These are phyloP conservation scores for Zymoseptoria passerinii DNA, from an alignment of 2,329 filamentous ascomycete species.

Conservation along the genomic window DNA sequence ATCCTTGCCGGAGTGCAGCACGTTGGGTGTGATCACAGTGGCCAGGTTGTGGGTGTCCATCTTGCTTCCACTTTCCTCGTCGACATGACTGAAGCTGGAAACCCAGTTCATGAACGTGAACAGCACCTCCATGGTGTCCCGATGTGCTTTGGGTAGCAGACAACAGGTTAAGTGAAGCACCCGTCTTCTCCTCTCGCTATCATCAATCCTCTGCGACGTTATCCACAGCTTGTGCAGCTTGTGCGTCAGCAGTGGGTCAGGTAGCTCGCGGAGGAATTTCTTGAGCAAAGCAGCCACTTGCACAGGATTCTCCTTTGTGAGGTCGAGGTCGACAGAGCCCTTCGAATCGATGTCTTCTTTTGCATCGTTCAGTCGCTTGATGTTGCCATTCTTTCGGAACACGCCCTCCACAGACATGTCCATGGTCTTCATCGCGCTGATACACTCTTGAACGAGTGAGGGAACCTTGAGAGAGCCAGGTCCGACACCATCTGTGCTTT, in stretches of 20 bases:
- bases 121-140: conserved; percentile 88
- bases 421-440: conserved; percentile 95
- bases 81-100: conserved; percentile 91
- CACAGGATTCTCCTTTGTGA: conserved; percentile 82
- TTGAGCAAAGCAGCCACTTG: conserved; percentile 91
- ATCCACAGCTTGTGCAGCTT: conserved; percentile 91
- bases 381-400: conserved; percentile 98
- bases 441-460: conserved; percentile 87
- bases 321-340: conserved; percentile 75
- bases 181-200: conserved; percentile 72
- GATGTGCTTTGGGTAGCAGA: conserved; percentile 80
- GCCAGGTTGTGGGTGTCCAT: conserved; percentile 98
- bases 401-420: conserved; percentile 98
- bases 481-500: conserved; percentile 95
- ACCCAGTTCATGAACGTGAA: conserved; percentile 98
- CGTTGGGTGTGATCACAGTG: conserved; percentile 94
- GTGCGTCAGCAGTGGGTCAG: conserved; percentile 87
- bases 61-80: conserved; percentile 94
- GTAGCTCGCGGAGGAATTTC: conserved; percentile 88
- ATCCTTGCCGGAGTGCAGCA: conserved; percentile 50
- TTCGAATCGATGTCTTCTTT: conserved; percentile 79
- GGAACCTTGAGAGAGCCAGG: conserved; percentile 85
- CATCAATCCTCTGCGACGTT: conserved; percentile 73
- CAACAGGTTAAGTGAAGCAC: conserved; percentile 88
- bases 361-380: conserved; percentile 81